Evolutionary conservation across 495 filamentous ascomycete species (phyloP).

Genomic region (Podospora fimiseda): DNA sequence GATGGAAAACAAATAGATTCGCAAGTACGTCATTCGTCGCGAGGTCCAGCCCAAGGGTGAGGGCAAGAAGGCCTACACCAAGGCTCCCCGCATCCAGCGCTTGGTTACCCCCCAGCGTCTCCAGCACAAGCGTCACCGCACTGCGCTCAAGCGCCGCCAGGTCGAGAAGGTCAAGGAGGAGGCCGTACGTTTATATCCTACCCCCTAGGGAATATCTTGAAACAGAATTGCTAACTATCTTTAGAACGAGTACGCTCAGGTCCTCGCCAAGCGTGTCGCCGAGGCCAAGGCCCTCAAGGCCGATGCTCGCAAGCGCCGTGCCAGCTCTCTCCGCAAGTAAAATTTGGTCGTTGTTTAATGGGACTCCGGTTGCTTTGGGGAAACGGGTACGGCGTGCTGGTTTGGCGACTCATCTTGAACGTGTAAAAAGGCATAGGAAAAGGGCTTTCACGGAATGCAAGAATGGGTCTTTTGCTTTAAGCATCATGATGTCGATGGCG

Average conservation of each 20-base stretch:
- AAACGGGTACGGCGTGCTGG: slow-evolving; percentile 32
- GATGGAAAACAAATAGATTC: slow-evolving; percentile 53
- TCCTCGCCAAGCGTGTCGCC: slow-evolving; percentile 89
- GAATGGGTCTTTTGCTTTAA: slow-evolving; percentile 25
- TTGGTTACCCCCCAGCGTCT: slow-evolving; percentile 99
- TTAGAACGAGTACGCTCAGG: slow-evolving; percentile 84
- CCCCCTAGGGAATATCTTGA: background rate
- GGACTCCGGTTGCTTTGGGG: slow-evolving; percentile 30
- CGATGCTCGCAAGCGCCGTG: slow-evolving; percentile 89
- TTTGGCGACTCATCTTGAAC: slow-evolving; percentile 24
- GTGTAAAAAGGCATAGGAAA: slow-evolving; percentile 27
- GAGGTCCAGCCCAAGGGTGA: slow-evolving; percentile 92
- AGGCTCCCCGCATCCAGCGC: slow-evolving; percentile 98
- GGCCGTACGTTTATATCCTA: slow-evolving; percentile 64
- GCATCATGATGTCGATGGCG: slow-evolving; percentile 13
- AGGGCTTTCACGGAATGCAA: slow-evolving; percentile 18
- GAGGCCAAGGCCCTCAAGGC: slow-evolving; percentile 89
- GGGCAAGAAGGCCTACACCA: slow-evolving; percentile 96
- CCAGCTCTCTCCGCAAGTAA: slow-evolving; percentile 93
- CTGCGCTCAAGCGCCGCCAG: slow-evolving; percentile 95
- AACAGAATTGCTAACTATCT: slow-evolving; percentile 29
- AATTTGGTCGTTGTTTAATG: slow-evolving; percentile 38
- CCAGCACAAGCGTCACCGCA: slow-evolving; percentile 96
- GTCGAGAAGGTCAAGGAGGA: slow-evolving; percentile 94
- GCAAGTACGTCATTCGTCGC: slow-evolving; percentile 98